phyloP scores from a whole-genome alignment of 192 early-diverging fungal genomes.

The Spizellomyces punctatus region DNA sequence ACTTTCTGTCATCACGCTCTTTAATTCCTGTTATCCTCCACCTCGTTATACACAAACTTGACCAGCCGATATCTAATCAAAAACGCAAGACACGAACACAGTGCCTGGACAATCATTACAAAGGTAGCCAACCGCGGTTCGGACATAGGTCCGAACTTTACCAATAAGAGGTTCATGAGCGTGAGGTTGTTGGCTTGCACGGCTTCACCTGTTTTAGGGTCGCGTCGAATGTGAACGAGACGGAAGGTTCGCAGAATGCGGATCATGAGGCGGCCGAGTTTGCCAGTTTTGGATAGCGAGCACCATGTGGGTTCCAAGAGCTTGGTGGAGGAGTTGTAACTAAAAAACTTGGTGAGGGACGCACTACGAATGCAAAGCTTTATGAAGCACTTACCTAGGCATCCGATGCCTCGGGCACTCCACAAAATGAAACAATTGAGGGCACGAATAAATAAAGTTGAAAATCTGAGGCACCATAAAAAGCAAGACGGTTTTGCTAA shows the following conservation, averaged over 20 bases:
- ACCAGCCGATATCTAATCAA: constrained; percentile 80
- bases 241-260: constrained; percentile 53
- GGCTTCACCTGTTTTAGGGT: constrained; percentile 49
- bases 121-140: constrained; percentile 56
- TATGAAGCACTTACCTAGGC: constrained; percentile 60
- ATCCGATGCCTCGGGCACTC: constrained; percentile 95
- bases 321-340: constrained; percentile 46
- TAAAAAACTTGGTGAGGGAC: constrained; percentile 12
- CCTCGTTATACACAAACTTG: constrained; percentile 71
- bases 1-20: neutral
- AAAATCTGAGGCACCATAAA: constrained; percentile 97
- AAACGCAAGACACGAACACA: constrained; percentile 74
- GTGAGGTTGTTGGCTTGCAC: constrained; percentile 88
- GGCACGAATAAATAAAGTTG: constrained; percentile 94
- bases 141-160: constrained; percentile 71
- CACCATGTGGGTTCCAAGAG: constrained; percentile 43
- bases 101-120: constrained; percentile 69
- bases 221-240: constrained; percentile 56
- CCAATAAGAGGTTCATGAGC: constrained; percentile 86
- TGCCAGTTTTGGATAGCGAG: constrained; percentile 33
- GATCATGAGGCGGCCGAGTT: constrained; percentile 59
- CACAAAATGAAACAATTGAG: constrained; percentile 92
- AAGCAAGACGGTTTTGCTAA: constrained; percentile 89
- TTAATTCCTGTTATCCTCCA: constrained; percentile 18
- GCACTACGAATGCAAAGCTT: no score